Base-by-base conservation (phyloP, 1,284 basidiomycete genomes). In the Gymnopus androsaceus region DNA sequence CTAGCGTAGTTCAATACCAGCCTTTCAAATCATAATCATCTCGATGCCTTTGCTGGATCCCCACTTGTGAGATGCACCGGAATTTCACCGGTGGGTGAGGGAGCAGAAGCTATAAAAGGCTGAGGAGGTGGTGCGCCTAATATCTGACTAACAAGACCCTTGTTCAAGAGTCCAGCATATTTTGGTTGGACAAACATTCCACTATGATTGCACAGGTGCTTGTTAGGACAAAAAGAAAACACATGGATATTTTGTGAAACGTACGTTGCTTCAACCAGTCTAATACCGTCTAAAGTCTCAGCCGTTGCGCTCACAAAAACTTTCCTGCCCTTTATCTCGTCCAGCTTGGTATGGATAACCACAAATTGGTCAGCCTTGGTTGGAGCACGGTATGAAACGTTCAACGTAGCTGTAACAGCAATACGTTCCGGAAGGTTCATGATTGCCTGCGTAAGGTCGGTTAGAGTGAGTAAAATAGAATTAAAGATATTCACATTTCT, bases 351-450 rank as follows among this genome's bases (percentile, higher is more conserved):
- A 62, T 84, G 82, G 61, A 91, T 77, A 25, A 91, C 79, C 60
- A 95, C 75, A 70, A 89, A 87, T 81, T 92, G 92, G 70, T 94
- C 90, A 1, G 92, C 92, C 56, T 80, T 82, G 1, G 90, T 91
- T 0, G 93, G 92, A 0, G 90, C 87, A 54, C 80, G 82, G 71
- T 92, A 95, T 64, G 85, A 84, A 55, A 95, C 72, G 15, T 79
- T 79, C 46, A 94, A 74, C 51, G 82, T 87, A 1, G 94, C 95
- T 0, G 95, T 98, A 11, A 98, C 94, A n/a, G 92, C 95, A 46
- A 98, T 87, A 67, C 91, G 88, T 27, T 89, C 87, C 0, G 94
- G 94, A 0, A 98, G 73, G 66, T 92, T 92, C 56, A 83, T 77
- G 47, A 94, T 81, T 2, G 94, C 91, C 91, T 48, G 23, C 3